Base-by-base conservation (phyloP, 176 grass and related monocot genomes). In the Luzula sylvatica region DNA sequence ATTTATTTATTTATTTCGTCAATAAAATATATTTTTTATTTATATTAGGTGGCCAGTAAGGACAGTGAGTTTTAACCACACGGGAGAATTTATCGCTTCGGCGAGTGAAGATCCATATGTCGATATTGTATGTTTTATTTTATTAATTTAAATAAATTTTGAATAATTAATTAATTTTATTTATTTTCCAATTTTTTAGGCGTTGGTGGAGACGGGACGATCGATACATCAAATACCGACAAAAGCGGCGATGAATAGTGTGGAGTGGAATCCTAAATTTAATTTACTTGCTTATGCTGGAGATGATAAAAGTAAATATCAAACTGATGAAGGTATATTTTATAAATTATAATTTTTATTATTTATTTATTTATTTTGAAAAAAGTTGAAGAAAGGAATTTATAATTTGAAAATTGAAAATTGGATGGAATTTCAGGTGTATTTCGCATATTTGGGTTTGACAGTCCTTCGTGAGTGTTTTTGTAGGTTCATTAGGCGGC, bases 191-290 rank as follows among this genome's bases (percentile, higher is more conserved):
- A n/a, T n/a, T n/a, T 7, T 20, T 58, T 63, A 92, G 93, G 82
- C 86, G 27, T 87, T 90, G 80, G 75, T 98, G 80, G 75, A 90
- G 72, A 98, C 86, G 61, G 93, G 78, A 20, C 51, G 85, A 61
- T 87, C 93, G 28, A 65, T 98, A 51, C 79, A 92, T 87, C 93
- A 98, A 48, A 98, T 98, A 69, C 86, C 86, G 49, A 82, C 81
- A 38, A 98, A 98, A 61, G 86, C 86, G 47, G 63, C 93, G 39
- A 92, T 83, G 86, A 98, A 98, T 72, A 90, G 92, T 26, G 82
- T 98, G 57, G 92, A 98, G 42, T 98, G 92, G 92, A 98, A 98
- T 56, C 92, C 92, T 53, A 98, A 90, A 61, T 87, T 86, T 55
- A 83, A 90, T 55, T 74, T 87, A 23, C 81, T 98, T 38, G 92